Evolutionary conservation across 2,329 filamentous ascomycete genomes (phyloP).

Genomic region (Colletotrichum orbiculare): DNA sequence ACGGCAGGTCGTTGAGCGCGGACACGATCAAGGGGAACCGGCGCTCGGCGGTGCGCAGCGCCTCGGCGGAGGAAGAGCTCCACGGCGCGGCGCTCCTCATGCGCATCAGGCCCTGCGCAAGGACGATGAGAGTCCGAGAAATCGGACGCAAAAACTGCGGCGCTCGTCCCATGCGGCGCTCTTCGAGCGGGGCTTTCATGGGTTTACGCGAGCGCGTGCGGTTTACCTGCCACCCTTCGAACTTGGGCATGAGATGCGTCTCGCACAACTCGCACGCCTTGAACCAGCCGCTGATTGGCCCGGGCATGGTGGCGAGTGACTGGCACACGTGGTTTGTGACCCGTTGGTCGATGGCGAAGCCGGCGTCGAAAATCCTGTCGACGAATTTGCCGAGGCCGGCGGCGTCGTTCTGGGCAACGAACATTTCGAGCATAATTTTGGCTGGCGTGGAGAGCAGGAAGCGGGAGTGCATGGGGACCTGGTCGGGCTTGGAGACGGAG

Average conservation of each 20-base stretch:
- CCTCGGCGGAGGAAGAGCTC: constrained; percentile 57
- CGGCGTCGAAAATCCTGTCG: constrained; percentile 66
- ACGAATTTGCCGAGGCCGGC: constrained; percentile 63
- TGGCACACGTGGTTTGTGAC: constrained; percentile 87
- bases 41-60: constrained; percentile 51
- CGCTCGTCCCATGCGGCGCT: constrained; percentile 51
- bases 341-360: constrained; percentile 78
- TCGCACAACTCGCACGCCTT: constrained; percentile 83
- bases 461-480: constrained; percentile 44
- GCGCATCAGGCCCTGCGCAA: constrained; percentile 62
- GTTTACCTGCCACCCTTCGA: constrained; percentile 75
- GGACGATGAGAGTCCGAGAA: constrained; percentile 58
- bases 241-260: constrained; percentile 79
- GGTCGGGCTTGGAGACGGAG: no score
- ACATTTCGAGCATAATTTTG: constrained; percentile 60
- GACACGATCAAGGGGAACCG: constrained; percentile 53
- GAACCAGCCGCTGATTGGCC: constrained; percentile 57
- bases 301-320: constrained; percentile 65
- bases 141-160: constrained; percentile 52
- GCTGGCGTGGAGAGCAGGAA: constrained; percentile 64
- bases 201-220: constrained; percentile 40
- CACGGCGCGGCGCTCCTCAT: constrained; percentile 60
- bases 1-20: constrained; percentile 47
- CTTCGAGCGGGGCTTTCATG: constrained; percentile 49
- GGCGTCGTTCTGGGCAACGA: constrained; percentile 52